phyloP scores from a whole-genome alignment of 441 rosid species.

The Populus hybrid region DNA sequence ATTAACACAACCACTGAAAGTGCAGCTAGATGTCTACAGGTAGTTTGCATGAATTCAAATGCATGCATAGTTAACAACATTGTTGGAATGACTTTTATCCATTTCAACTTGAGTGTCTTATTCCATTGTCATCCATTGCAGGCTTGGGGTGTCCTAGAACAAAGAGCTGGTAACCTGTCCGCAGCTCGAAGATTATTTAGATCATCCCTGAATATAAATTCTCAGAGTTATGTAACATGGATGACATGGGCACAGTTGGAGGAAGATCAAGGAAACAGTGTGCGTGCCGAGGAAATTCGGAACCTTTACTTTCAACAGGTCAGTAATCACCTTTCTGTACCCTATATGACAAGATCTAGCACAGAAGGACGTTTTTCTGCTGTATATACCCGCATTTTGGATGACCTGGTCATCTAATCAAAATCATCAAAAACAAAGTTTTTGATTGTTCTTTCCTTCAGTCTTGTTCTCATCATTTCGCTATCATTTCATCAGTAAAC shows the following conservation, averaged over 20 bases:
- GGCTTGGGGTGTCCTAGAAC: slow-evolving; percentile 99
- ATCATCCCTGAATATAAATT: slow-evolving; percentile 74
- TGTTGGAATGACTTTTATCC: slow-evolving; percentile 1
- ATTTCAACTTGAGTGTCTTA: neutral
- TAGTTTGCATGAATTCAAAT: slow-evolving; percentile 19
- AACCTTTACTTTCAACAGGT: slow-evolving; percentile 96
- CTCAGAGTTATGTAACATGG: slow-evolving; percentile 95
- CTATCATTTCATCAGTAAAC: neutral
- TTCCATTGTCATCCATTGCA: slow-evolving; percentile 21
- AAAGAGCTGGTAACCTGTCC: slow-evolving; percentile 79
- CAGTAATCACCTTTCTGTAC: slow-evolving; percentile 15
- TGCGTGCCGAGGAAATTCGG: slow-evolving; percentile 94
- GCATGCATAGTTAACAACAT: neutral
- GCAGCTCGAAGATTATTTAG: slow-evolving; percentile 85
- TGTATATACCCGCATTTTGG: neutral
- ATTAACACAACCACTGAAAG: slow-evolving; percentile 69
- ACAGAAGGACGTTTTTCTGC: neutral
- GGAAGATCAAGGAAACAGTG: slow-evolving; percentile 88
- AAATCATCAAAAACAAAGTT: no score
- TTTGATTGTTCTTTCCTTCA: no score
- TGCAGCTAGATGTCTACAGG: slow-evolving; percentile 92
- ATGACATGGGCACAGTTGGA: slow-evolving; percentile 97
- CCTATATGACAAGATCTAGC: neutral
- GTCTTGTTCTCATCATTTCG: neutral
- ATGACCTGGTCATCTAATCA: neutral